Evolutionary conservation across 2,329 filamentous ascomycete genomes (phyloP), one percentile per base, ranked within the genome.

Genomic region (Aspergillus sp.): DNA sequence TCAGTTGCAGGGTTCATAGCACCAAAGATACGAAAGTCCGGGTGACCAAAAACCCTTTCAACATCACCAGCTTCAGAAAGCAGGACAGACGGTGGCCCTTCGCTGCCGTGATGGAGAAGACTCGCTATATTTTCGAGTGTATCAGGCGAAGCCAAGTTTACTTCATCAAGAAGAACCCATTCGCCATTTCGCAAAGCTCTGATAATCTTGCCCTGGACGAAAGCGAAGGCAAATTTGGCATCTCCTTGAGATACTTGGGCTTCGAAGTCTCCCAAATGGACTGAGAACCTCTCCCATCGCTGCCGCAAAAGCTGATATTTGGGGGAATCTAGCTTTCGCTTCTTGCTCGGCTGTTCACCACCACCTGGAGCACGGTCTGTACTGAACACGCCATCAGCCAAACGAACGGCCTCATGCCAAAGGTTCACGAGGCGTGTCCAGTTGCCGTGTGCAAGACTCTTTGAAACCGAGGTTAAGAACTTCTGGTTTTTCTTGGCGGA

Each of bases 1-100:
- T 99, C 93, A 3, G 93, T 98, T 4, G 93, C 93, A 29, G 93
- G 93, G 61, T 99, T 99, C 93, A 99, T 99, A 29, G 94, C 93
- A 44, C 88, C 94, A 62, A 99, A 98, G 9, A 99, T 86, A 35
- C 93, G 83, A 65, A 99, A 98, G 53, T 95, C 83, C 0, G 88
- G 84, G 65, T 98, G 91, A 0, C 90, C 93, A 50, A 83, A 78
- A 33, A 98, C 83, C 53, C 90, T 81, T 65, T 97, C 88, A 39
- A 95, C 88, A 56, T 93, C 89, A 34, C 93, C 93, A 35, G 89
- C 93, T 70, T 99, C 93, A 0, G 90, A 90, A 5, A 99, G 77
- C 4, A 98, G 72, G 41, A 98, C 82, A 0, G 88, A 96, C 1
- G 91, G 91, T 0, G 75, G 74, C 32, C 82, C 81, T 50, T 81